Base-by-base conservation (phyloP, 495 filamentous ascomycete species). In the Trichoderma asperelloides region DNA sequence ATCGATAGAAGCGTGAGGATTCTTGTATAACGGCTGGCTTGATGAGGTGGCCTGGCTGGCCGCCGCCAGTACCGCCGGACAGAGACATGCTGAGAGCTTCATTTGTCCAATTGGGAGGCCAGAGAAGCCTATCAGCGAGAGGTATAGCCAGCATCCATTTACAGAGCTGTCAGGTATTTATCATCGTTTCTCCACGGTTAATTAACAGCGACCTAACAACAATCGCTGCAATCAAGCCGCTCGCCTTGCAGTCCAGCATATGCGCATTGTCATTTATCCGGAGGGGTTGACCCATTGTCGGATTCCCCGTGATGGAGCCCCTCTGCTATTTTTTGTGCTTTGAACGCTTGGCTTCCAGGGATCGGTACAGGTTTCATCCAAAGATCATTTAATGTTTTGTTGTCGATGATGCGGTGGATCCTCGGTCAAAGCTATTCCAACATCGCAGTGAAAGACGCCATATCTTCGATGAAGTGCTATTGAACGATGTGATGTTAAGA, bases 1-100 rank as follows among this genome's bases (percentile, higher is more conserved):
- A 49, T 89, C 86, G 13, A 89, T 79, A 11, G 81, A 70, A 1
- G 84, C 84, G 27, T 74, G 75, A 0, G 88, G 76, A 72, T 90
- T 78, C 71, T 87, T 89, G 80, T 90, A 90, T 2, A 80, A 62
- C 15, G 75, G 57, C 2, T 63, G 49, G n/a, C n/a, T 25, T 55
- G 49, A 9, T 55, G 49, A 9, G 8, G 49, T 25, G 49, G 49
- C 49, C 18, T 55, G 49, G 18, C 49, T 23, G 49, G 21, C 49
- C 16, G 21, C 49, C 49, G 49, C 49, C 49, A 55, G 49, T 4
- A 23, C 16, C 8, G 49, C 49, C 2, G 49, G 16, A 55, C 49
- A 55, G 18, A 55, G 16, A 25, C 49, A 55, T 55, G n/a, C n/a
- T n/a, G 7, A 55, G 9, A 23, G n/a, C n/a, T 55, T 55, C 49